Conservation (phyloP, 2,329 filamentous ascomycete species). For the Exophiala sideris region DNA sequence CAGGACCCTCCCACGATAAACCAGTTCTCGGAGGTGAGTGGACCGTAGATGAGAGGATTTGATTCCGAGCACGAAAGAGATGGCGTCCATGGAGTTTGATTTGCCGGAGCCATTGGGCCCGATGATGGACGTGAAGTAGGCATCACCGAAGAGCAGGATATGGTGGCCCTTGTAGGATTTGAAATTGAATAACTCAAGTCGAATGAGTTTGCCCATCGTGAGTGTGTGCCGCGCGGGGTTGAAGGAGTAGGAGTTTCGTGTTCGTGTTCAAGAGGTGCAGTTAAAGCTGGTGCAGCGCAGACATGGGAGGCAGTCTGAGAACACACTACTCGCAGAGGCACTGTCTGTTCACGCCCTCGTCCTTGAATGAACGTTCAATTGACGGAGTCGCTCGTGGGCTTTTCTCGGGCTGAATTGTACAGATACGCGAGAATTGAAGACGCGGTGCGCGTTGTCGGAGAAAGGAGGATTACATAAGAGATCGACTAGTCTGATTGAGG, state of each 20-base stretch:
- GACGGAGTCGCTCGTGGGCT: too few species aligned
- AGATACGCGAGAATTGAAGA: too few species aligned
- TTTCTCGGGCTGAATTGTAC: too few species aligned
- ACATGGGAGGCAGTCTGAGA: not conserved
- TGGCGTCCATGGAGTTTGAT: slow-evolving; percentile 99
- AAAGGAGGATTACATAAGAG: too few species aligned
- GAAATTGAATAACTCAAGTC: slow-evolving; percentile 96
- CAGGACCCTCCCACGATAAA: slow-evolving; percentile 91
- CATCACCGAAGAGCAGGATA: slow-evolving; percentile 89
- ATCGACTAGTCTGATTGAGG: too few species aligned
- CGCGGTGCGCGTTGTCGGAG: too few species aligned
- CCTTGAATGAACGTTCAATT: too few species aligned
- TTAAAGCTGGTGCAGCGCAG: not conserved
- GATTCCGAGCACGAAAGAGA: slow-evolving; percentile 97
- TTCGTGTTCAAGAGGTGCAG: too few species aligned
- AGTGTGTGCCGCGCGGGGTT: slow-evolving; percentile 17
- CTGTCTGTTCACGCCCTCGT: too few species aligned
- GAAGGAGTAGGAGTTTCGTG: not conserved
- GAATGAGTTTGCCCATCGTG: slow-evolving; percentile 92
- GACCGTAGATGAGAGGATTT: slow-evolving; percentile 98
- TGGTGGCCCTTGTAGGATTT: slow-evolving; percentile 99
- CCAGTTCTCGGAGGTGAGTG: slow-evolving; percentile 85
- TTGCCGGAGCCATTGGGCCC: slow-evolving; percentile 99
- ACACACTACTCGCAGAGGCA: not conserved
- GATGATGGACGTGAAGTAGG: slow-evolving; percentile 98